Base-by-base conservation (phyloP, 352 stramenopile species). In the Phytophthora boehmeriae region DNA sequence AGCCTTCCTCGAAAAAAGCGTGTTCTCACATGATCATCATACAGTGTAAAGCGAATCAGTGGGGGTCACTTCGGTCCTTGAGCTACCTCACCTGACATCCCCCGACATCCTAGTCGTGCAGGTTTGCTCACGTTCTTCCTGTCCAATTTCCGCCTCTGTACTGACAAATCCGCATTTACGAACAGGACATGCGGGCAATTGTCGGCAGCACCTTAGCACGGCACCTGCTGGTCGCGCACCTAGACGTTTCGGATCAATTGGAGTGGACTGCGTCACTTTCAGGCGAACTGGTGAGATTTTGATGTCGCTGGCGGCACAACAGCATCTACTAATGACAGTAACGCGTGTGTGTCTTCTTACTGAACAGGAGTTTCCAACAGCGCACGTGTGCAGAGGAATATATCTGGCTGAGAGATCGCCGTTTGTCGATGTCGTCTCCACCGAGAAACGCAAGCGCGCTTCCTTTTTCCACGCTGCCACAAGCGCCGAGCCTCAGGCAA, bases 351-450 rank as follows among this genome's bases (percentile, higher is more conserved):
- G 14, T 41, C 16, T 17, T 14, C 16, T 27, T 22, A 20, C n/a
- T 35, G 20, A 19, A 5, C 41, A 89, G 79, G 70, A 87, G 11
- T 63, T 89, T 5, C 63, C 73, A 8, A 16, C 69, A 8, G 73
- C 41, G 8, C 75, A 87, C 25, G 62, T 80, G 8, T 86, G 79
- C 30, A 76, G 73, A 60, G 79, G 79, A 17, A 59, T 89, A 6
- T 71, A 70, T 27, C 44, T 87, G 10, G 47, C 59, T 16, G 54
- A 72, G 32, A 59, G 67, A 9, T 84, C 70, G 61, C 74, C 77
- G 19, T 86, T 84, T 34, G 57, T 80, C n/a, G 65, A 85, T 50
- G 73, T 83, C 47, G 76, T 63, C n/a, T 85, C 76, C 8, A 74
- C 69, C 0, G 69, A 83, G 54, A 88, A 86, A 50, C 53, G 52